These are phyloP conservation scores for Brassica juncea DNA, from an alignment of 345 rosid genomes.

Conservation along the genomic window DNA sequence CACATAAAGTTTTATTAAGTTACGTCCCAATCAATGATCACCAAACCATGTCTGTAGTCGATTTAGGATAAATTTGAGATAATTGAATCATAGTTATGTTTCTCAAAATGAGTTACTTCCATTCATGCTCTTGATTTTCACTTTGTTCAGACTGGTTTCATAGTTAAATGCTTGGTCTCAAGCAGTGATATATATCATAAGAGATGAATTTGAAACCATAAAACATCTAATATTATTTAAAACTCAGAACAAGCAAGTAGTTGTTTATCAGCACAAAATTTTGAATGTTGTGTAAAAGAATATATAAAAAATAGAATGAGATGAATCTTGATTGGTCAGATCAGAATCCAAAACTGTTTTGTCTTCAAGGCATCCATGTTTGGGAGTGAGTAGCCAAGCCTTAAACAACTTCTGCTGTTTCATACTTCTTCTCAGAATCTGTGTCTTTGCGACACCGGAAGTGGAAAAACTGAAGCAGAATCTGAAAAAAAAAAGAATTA, in stretches of 20 bases:
- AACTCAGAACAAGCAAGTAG: constrained; percentile 1
- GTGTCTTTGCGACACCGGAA: constrained; percentile 45
- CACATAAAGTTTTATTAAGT: too few species aligned
- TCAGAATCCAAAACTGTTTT: constrained; percentile 30
- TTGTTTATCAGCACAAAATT: constrained; percentile 10
- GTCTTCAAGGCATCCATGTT: constrained; percentile 18
- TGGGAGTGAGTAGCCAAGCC: background rate
- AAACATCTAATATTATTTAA: constrained; percentile 2
- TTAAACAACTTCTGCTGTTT: constrained; percentile 31
- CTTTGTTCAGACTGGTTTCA: too few species aligned
- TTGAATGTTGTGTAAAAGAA: background rate
- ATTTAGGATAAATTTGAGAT: too few species aligned
- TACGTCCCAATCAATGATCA: too few species aligned
- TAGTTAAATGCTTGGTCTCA: too few species aligned
- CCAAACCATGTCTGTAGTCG: too few species aligned
- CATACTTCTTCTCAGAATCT: constrained; percentile 32
- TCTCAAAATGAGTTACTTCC: too few species aligned
- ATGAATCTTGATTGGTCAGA: constrained; percentile 24
- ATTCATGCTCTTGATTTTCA: too few species aligned
- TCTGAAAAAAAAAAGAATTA: constrained; percentile 46
- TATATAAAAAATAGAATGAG: constrained; percentile 3
- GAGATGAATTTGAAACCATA: background rate
- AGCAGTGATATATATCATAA: too few species aligned
- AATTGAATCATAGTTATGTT: too few species aligned
- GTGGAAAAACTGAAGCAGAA: constrained; percentile 67